Base-by-base conservation (phyloP, 805 yeast genomes). In the Limtongozyma cylindracea region DNA sequence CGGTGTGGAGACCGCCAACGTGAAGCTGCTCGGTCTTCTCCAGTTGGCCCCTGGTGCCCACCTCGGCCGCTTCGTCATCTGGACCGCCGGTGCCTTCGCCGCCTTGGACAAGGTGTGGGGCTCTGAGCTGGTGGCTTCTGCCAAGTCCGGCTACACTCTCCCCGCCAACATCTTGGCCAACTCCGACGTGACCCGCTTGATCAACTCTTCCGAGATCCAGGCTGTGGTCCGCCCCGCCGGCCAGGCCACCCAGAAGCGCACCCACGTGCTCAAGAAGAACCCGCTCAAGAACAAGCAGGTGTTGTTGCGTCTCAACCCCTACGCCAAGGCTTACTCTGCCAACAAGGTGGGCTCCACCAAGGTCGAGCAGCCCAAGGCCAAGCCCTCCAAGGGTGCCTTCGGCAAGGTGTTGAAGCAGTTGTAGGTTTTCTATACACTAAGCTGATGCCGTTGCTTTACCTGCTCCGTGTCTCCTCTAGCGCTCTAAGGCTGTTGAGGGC, bases 41-140 rank as follows among this genome's bases (percentile, higher is more conserved):
- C 96, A 84, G 67, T 74, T 88, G 49, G 98, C 98, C 45, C 98
- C 98, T 58, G 98, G 98, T 73, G 92, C 96, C 52, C 98, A 88
- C 69, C 65, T 88, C 48, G 98, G 98, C 66, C 82, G 98, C 71
- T 88, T 88, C 49, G 73, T 88, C 49, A 78, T 88, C 78, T 88
- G 98, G 98, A 82, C 98, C 50, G 93, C 82, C 66, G 62, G 78
- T 53, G 99, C 99, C 53, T 80, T 88, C 56, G 73, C 82, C 53
- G 68, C 82, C 47, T 69, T 88, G 50, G 99, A 88, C 68, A 62
- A 80, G 37, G 76, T 88, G 65, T 88, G 88, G 88, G 92, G 92
- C 54, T 67, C 92, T 37, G 91, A 73, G 51, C 51, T 82, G 43
- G 66, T 72, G 50, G 64, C 69, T 42, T 67, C 88, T 27, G 47